Percentiles rank a stretch among this genome's conserved stretches.
Conservation (phyloP, 495 filamentous ascomycete species). For the Xylaria telfairii region DNA sequence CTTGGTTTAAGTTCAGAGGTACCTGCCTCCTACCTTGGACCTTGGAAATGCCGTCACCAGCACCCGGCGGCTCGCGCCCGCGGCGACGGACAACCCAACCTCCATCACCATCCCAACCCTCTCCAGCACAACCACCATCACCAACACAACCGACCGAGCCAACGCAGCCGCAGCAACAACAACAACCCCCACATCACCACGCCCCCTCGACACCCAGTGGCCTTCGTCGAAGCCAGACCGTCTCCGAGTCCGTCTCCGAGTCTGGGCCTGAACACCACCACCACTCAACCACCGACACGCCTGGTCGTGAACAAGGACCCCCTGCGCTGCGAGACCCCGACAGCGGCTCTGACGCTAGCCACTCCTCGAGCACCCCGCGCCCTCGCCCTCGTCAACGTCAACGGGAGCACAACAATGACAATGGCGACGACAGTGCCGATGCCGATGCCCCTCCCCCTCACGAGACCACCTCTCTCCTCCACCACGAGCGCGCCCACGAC, state of each 20-base stretch:
- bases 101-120: background rate
- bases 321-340: too few species aligned
- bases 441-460: slow-evolving; percentile 29
- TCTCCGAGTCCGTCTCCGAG: slow-evolving; percentile 38
- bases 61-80: slow-evolving; percentile 4
- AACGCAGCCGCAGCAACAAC: background rate
- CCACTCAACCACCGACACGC: background rate
- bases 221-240: slow-evolving; percentile 52
- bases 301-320: slow-evolving; percentile 9
- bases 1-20: background rate
- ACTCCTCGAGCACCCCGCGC: too few species aligned
- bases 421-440: slow-evolving; percentile 28
- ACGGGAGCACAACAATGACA: background rate
- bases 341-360: too few species aligned
- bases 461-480: slow-evolving; percentile 55
- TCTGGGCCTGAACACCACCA: background rate
- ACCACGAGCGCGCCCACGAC: slow-evolving; percentile 47
- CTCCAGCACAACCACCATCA: background rate
- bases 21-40: too few species aligned
- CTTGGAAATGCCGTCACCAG: slow-evolving; percentile 9
- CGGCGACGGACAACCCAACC: background rate
- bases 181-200: slow-evolving; percentile 29
- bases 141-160: background rate
- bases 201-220: slow-evolving; percentile 49
- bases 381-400: too few species aligned